Base-by-base conservation (phyloP, 169 alveolate species). In the Plasmodium billcollinsi region DNA sequence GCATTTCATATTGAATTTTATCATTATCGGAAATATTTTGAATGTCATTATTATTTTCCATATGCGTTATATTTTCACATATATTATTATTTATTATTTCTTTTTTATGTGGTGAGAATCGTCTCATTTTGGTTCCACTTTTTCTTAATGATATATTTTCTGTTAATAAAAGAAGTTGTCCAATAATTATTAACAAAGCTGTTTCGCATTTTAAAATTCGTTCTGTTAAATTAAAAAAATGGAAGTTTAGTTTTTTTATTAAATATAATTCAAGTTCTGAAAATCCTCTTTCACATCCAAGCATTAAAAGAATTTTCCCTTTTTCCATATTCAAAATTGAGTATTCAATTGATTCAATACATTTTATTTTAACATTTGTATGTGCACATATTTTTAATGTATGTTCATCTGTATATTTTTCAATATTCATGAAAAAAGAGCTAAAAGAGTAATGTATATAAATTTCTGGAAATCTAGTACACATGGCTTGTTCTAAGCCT, bases 401-500 rank as follows among this genome's bases (percentile, higher is more conserved):
- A 43, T 69, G 59, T 29, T 71, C 71, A 47, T 83, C 86, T 21
- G 54, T 45, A 70, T 83, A 83, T 24, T 72, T 69, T 47, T 83
- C 61, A 29, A 83, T 70, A 21, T 83, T 83, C 91, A 83, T 83
- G 11, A 70, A 70, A 83, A 83, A 83, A 6, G 91, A 83, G 61
- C 74, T 63, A 70, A 83, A 83, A 1, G 91, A 69, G 59, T 83
- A 83, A 62, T 83, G 91, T 45, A 83, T 59, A 70, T 69, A 83
- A 52, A 69, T 21, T 56, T 83, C 20, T 0, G 91, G 91, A 58
- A 83, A 83, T 24, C 33, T 50, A 15, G 91, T 83, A 24, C 91
- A 83, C 91, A 83, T 83, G 18, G 91, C 91, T 83, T 83, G 91
- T 69, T 83, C 91, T 52, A 83, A 70, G 18, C 91, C 91, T 21